Evolutionary conservation across 139 green algal genomes (phyloP), one percentile per base, ranked within the genome.

Genomic region (Micractinium conductrix): DNA sequence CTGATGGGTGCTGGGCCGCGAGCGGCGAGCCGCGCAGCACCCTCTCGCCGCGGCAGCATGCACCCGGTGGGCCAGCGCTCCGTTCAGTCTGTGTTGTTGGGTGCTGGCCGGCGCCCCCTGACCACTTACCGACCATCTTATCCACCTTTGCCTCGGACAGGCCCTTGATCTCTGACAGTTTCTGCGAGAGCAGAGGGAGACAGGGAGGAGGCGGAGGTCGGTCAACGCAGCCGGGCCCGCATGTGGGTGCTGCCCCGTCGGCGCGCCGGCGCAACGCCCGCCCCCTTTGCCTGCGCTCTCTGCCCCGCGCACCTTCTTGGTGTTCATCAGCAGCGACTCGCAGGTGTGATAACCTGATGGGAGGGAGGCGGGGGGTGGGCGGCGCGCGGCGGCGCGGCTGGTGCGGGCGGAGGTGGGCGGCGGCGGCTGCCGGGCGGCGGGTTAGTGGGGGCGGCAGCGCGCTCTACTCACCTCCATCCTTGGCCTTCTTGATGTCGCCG

Each of bases 121-220:
- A n/a, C n/a, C 19, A n/a, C 79, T 65, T 21, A 85, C 67, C 94
- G 67, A 96, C 33, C 87, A 99, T 95, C 90, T 99, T 99, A 24
- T 98, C 95, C 8, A 97, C 92, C 91, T 98, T 98, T 89, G 94
- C 95, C 58, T 99, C 96, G 5, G 90, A 96, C 38, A 99, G 88
- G 14, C 96, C 96, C 86, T 98, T 98, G 86, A 99, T 95, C 19
- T 95, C 92, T 28, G 87, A 83, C 60, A 99, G 91, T 17, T 86
- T 76, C 94, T 97, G 90, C 78, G 88, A 33, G 53, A 45, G 43
- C 55, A 44, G 50, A 22, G 38, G 50, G 37, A 45, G n/a, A n/a
- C n/a, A n/a, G n/a, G n/a, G n/a, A n/a, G n/a, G n/a, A n/a, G n/a
- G n/a, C n/a, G n/a, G n/a, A n/a, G n/a, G n/a, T n/a, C n/a, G n/a